Evolutionary conservation across 208 protist genomes (phyloP), one percentile per base, ranked within the genome.

Genomic region (Trypanosoma cruzi): DNA sequence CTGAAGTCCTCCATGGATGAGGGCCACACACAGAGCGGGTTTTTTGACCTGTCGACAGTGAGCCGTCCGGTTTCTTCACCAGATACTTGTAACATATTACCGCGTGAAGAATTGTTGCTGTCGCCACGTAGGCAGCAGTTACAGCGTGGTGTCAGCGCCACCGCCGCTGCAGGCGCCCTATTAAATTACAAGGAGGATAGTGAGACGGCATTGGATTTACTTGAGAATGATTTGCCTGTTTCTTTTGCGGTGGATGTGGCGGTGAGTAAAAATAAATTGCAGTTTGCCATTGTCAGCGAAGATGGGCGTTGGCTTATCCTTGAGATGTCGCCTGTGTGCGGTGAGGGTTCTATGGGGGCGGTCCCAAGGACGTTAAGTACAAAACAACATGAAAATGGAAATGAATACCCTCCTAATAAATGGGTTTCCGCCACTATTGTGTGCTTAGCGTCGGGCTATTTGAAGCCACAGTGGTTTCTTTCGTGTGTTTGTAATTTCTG

Each of bases 261-360:
- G 18, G 81, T 91, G 13, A 77, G 82, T 2, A 36, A 32, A 26
- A 56, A 60, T 29, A 66, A 75, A 24, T 46, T 84, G n/a, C 70
- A 84, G 26, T 75, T 93, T 42, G 79, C 80, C 0, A 61, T 78
- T 22, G 71, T 71, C 59, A 79, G 78, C 44, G 90, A 96, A 65
- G 90, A 93, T 46, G 90, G 90, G 29, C 73, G 81, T 28, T 88
- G 85, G 55, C 74, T 84, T n/a, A 80, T 92, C n/a, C 73, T 94
- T 29, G 74, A 81, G 40, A 83, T 94, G 61, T 52, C 59, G 0
- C 46, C 64, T 34, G 18, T 22, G n/a, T 22, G 29, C 24, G 20
- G 32, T 16, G 56, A 49, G n/a, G 53, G 50, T 42, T 36, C 22
- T 36, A 53, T 18, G 52, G 24, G 44, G 50, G 37, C 52, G 40